phyloP scores from a whole-genome alignment of 768 basidiomycete species.

The Kockovaella imperatae region DNA sequence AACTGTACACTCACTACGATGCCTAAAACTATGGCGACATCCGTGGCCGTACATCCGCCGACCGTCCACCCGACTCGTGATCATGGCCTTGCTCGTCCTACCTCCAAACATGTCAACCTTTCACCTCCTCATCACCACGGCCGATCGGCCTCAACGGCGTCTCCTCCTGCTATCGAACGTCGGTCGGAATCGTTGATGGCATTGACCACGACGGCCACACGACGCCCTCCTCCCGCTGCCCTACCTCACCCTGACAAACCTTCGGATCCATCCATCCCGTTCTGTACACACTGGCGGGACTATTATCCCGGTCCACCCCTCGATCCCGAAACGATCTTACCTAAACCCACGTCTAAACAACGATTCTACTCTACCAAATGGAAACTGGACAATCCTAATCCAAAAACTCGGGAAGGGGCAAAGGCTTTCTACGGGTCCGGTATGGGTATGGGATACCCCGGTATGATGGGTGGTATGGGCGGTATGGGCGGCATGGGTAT shows the following conservation, averaged over 20 bases:
- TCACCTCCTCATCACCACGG: no score
- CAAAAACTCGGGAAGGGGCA: slow-evolving; percentile 13
- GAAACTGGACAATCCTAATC: slow-evolving; percentile 30
- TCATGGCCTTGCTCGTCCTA: no score
- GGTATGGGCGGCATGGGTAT: slow-evolving; percentile 11
- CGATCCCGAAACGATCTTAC: slow-evolving; percentile 1
- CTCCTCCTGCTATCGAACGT: no score
- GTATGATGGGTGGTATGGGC: slow-evolving; percentile 15
- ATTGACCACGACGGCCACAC: no score
- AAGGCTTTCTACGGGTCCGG: slow-evolving; percentile 24
- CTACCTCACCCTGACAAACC: neutral
- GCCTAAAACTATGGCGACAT: no score
- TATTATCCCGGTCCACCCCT: slow-evolving; percentile 14
- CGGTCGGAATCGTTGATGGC: no score
- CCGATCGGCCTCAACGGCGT: no score
- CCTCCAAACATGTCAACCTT: no score
- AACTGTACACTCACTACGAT: no score
- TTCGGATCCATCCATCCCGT: neutral
- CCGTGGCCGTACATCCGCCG: no score
- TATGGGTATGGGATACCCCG: neutral
- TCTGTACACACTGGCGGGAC: slow-evolving; percentile 15
- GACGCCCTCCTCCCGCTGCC: no score
- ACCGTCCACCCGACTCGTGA: no score
- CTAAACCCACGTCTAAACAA: slow-evolving; percentile 17
- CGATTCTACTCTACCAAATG: slow-evolving; percentile 28